Evolutionary conservation across 352 stramenopile species (phyloP).

Genomic region (Phytophthora ramorum): DNA sequence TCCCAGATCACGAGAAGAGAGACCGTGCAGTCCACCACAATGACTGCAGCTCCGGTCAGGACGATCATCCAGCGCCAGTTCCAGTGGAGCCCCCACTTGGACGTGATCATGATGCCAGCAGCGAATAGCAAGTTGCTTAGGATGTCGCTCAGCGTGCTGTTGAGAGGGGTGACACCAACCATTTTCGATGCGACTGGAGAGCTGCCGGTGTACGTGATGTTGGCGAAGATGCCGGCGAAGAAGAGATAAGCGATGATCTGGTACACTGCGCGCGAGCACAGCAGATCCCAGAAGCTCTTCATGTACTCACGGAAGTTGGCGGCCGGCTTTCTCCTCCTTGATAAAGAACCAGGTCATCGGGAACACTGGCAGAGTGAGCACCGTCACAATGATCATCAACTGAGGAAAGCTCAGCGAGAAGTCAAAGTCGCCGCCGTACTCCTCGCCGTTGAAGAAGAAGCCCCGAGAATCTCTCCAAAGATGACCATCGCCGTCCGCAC

Average conservation of each 20-base stretch:
- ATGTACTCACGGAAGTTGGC: conserved; percentile 16
- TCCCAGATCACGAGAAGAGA: conserved; percentile 16
- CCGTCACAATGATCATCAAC: conserved; percentile 39
- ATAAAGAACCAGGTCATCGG: conserved; percentile 27
- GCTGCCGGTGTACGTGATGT: conserved; percentile 16
- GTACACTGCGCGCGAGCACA: conserved; percentile 14
- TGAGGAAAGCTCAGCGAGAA: conserved; percentile 40
- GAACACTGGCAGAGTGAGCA: conserved; percentile 25
- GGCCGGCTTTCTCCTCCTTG: conserved; percentile 11
- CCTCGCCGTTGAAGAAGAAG: conserved; percentile 40
- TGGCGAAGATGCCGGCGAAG: conserved; percentile 9
- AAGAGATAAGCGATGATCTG: conserved; percentile 18
- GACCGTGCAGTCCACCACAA: conserved; percentile 7
- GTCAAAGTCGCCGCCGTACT: conserved; percentile 33
- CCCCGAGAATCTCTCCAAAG: conserved; percentile 28
- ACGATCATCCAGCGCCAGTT: conserved; percentile 26
- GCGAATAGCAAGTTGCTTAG: conserved; percentile 15
- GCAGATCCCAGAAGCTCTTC: conserved; percentile 1
- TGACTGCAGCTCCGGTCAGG: conserved; percentile 2
- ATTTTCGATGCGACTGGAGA: conserved; percentile 8
- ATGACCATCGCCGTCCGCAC: conserved; percentile 32
- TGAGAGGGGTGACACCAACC: conserved; percentile 17
- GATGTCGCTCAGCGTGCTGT: conserved; percentile 21
- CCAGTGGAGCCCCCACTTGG: conserved; percentile 24
- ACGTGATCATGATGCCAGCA: conserved; percentile 21